Evolutionary conservation across 768 basidiomycete genomes (phyloP).

Genomic region (Amanita jacksonii): DNA sequence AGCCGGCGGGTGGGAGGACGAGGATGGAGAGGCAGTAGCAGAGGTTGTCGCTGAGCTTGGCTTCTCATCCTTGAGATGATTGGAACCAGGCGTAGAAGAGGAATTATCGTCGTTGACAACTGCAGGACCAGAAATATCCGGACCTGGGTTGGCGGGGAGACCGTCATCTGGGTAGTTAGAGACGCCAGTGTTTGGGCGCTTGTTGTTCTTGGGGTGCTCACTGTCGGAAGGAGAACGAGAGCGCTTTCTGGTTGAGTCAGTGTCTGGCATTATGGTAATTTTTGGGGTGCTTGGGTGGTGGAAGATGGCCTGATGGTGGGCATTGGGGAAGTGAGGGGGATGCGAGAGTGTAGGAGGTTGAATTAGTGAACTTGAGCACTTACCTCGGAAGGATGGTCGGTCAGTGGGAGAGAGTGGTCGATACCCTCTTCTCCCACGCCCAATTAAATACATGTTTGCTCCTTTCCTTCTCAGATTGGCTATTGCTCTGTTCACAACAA

Average conservation of each 20-base stretch:
- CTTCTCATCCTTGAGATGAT: slow-evolving; percentile 33
- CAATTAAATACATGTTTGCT: slow-evolving; percentile 29
- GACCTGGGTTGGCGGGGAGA: slow-evolving; percentile 37
- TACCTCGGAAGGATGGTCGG: slow-evolving; percentile 17
- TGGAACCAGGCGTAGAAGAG: slow-evolving; percentile 43
- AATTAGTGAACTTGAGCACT: slow-evolving; percentile 23
- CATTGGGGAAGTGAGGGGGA: slow-evolving; percentile 50
- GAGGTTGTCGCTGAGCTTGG: slow-evolving; percentile 39
- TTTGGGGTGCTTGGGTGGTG: slow-evolving; percentile 26
- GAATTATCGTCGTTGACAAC: slow-evolving; percentile 43
- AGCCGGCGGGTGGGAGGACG: slow-evolving; percentile 22
- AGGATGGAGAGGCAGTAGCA: slow-evolving; percentile 41
- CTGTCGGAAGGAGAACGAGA: slow-evolving; percentile 80
- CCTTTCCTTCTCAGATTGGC: slow-evolving; percentile 44
- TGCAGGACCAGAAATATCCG: slow-evolving; percentile 41
- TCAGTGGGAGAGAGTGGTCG: too few relatives aligned
- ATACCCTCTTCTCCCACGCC: too few relatives aligned
- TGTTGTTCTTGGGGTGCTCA: slow-evolving; percentile 71
- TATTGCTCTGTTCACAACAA: slow-evolving; percentile 62
- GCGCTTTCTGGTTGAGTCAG: slow-evolving; percentile 76
- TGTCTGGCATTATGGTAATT: slow-evolving; percentile 80
- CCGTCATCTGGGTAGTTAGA: slow-evolving; percentile 54
- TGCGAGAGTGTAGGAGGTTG: slow-evolving; percentile 40
- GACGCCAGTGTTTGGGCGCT: slow-evolving; percentile 78
- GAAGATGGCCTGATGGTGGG: slow-evolving; percentile 43